Evolutionary conservation across 2,329 filamentous ascomycete genomes (phyloP).

Genomic region (Colletotrichum musicola): DNA sequence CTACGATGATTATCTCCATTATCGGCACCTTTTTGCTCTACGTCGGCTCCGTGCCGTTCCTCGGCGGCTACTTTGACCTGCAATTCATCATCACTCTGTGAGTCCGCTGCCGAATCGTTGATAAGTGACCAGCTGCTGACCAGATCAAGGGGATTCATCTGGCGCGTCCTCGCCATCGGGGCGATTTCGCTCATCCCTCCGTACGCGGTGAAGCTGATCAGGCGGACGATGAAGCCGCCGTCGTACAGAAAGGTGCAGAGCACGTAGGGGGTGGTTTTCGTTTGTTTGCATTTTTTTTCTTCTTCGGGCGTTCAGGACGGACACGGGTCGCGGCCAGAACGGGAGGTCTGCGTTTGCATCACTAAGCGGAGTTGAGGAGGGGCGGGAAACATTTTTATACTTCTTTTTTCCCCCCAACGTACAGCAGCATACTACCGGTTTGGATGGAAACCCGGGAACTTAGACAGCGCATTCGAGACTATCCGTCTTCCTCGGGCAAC

Average conservation of each 20-base stretch:
- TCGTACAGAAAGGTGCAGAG: slow-evolving; percentile 94
- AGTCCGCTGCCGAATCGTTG: too few species aligned
- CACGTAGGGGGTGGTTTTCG: slow-evolving; percentile 56
- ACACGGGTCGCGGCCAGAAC: slow-evolving; percentile 13
- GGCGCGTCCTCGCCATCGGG: slow-evolving; percentile 85
- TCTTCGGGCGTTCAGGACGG: slow-evolving; percentile 16
- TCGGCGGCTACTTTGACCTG: slow-evolving; percentile 92
- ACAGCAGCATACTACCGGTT: slow-evolving; percentile 33
- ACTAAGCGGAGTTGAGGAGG: slow-evolving; percentile 25
- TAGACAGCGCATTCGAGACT: slow-evolving; percentile 42
- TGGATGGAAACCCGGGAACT: slow-evolving; percentile 18
- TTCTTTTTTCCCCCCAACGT: slow-evolving; percentile 7
- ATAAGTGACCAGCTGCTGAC: too few species aligned
- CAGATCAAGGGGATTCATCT: slow-evolving; percentile 78
- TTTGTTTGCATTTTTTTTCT: background rate
- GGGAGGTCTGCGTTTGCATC: slow-evolving; percentile 31
- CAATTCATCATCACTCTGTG: slow-evolving; percentile 79
- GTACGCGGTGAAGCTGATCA: slow-evolving; percentile 87
- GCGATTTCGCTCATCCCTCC: slow-evolving; percentile 87
- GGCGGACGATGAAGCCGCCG: slow-evolving; percentile 87
- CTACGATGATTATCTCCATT: slow-evolving; percentile 87
- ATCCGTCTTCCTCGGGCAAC: slow-evolving; percentile 30
- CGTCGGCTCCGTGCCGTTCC: slow-evolving; percentile 84
- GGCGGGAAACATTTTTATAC: slow-evolving; percentile 1
- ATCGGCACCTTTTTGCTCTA: slow-evolving; percentile 87